A percentile compares a stretch with the other conserved stretches of the same genome.
Conservation (phyloP, 2,329 filamentous ascomycete species). For the Purpureocillium lavendulum region DNA sequence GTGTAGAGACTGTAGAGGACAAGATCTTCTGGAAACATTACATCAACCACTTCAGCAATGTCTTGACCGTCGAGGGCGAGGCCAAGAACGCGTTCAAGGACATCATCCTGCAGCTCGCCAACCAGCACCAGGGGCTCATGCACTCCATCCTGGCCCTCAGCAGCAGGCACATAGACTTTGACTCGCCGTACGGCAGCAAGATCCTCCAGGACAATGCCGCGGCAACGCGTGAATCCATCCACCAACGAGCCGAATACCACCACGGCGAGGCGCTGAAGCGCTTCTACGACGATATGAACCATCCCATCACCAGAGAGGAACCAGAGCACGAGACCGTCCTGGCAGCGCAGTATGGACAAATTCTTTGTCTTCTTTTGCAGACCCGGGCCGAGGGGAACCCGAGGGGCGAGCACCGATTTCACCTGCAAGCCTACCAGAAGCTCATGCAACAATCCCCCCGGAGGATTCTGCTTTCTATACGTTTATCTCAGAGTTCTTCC, state of each 20-base stretch:
- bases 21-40: constrained; percentile 79
- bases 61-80: constrained; percentile 75
- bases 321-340: constrained; percentile 37
- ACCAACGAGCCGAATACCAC: constrained; percentile 45
- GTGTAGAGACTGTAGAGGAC: constrained; percentile 73
- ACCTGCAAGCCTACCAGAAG: constrained; percentile 67
- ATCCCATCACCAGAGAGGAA: constrained; percentile 31
- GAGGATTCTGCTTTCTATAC: constrained; percentile 55
- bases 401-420: constrained; percentile 66
- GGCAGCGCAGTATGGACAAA: constrained; percentile 52
- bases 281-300: constrained; percentile 37
- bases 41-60: constrained; percentile 66
- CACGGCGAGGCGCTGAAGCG: constrained; percentile 45
- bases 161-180: constrained; percentile 63
- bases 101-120: constrained; percentile 73
- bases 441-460: constrained; percentile 56
- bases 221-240: constrained; percentile 36
- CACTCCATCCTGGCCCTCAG: constrained; percentile 81
- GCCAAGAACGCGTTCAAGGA: constrained; percentile 79
- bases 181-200: constrained; percentile 46
- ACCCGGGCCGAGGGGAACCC: constrained; percentile 47
- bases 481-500: constrained; percentile 70
- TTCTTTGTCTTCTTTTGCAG: constrained; percentile 52
- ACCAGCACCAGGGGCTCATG: constrained; percentile 75
- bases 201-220: constrained; percentile 40